Conservation (phyloP, 2,329 filamentous ascomycete species). For the Talaromyces funiculosus region DNA sequence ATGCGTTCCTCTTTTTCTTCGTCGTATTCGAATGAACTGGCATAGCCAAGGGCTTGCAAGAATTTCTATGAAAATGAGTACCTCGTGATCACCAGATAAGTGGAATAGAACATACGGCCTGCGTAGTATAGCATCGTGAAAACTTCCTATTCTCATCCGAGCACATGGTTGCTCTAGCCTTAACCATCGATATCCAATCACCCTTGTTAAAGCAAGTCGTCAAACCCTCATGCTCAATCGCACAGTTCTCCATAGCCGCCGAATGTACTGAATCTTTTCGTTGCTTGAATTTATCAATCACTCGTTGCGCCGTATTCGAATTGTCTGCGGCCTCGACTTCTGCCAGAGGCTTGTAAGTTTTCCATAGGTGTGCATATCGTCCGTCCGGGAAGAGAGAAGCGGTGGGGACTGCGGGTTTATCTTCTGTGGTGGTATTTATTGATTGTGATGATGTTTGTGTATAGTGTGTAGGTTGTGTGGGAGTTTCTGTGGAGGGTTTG, state of each 20-base stretch:
- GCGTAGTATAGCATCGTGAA: constrained; percentile 82
- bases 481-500: constrained; percentile 16
- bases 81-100: too few relatives aligned
- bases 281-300: constrained; percentile 79
- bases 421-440: constrained; percentile 24
- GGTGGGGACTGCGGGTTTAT: constrained; percentile 24
- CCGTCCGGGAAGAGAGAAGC: constrained; percentile 63
- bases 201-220: constrained; percentile 75
- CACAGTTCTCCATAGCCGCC: constrained; percentile 89
- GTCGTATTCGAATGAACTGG: constrained; percentile 60
- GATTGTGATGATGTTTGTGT: constrained; percentile 22
- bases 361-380: constrained; percentile 84
- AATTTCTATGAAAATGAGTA: constrained; percentile 57
- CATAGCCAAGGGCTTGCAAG: constrained; percentile 82
- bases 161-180: constrained; percentile 66
- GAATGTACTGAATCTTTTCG: constrained; percentile 70
- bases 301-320: constrained; percentile 72
- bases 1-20: constrained; percentile 74
- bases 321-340: constrained; percentile 63
- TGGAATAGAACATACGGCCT: constrained; percentile 54
- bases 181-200: constrained; percentile 54
- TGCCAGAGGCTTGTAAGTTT: constrained; percentile 70
- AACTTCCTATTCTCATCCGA: constrained; percentile 69
- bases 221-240: constrained; percentile 76
- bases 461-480: constrained; percentile 19